phyloP scores from a whole-genome alignment of 805 yeast species.

The Alloascoidea africana region DNA sequence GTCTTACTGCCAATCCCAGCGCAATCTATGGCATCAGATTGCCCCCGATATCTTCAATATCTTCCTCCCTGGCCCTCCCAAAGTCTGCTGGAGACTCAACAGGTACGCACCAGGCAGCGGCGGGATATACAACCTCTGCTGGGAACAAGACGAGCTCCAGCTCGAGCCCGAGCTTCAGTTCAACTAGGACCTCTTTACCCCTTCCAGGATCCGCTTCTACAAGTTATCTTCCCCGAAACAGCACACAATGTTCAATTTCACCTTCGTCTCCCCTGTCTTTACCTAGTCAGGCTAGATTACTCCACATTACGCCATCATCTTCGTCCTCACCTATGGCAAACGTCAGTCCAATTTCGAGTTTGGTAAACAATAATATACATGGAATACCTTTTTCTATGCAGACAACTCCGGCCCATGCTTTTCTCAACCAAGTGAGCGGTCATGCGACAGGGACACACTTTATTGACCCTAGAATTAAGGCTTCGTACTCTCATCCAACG shows the following conservation, averaged over 20 bases:
- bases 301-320: background rate
- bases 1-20: background rate
- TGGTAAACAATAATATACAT: background rate
- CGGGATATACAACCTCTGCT: background rate
- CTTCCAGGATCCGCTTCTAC: background rate
- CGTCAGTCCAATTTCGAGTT: background rate
- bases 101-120: background rate
- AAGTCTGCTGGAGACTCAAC: background rate
- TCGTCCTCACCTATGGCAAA: slow-evolving; percentile 1
- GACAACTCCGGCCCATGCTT: background rate
- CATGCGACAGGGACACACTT: background rate
- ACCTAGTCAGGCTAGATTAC: background rate
- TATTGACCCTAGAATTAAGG: background rate
- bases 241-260: background rate
- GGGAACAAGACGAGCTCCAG: background rate
- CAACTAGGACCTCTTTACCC: background rate
- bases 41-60: background rate
- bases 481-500: background rate
- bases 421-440: no score
- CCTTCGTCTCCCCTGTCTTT: background rate
- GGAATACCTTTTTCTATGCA: background rate
- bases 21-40: background rate
- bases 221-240: no score
- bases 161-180: background rate
- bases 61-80: background rate